These are phyloP conservation scores for Canna indica DNA, from an alignment of 176 grass and related monocot species.

Conservation along the genomic window DNA sequence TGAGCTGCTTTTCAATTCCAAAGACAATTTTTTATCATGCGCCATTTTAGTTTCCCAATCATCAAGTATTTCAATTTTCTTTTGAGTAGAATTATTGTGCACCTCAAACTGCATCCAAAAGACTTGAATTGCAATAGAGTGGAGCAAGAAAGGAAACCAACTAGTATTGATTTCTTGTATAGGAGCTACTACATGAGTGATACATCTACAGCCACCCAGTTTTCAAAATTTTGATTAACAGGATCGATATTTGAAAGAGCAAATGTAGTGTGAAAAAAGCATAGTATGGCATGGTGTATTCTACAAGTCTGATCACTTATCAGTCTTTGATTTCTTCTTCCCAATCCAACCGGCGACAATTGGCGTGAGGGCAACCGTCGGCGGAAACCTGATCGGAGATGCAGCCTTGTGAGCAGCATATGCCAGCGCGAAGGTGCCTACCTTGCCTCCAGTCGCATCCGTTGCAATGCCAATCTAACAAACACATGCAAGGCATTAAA, in stretches of 20 bases:
- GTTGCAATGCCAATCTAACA: constrained; percentile 55
- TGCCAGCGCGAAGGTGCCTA: constrained; percentile 80
- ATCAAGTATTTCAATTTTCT: no score
- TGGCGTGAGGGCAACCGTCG: constrained; percentile 84
- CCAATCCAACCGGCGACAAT: constrained; percentile 85
- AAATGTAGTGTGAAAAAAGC: no score
- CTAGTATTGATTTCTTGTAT: no score
- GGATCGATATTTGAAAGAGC: no score
- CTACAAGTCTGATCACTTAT: constrained; percentile 22
- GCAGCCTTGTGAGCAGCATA: constrained; percentile 90
- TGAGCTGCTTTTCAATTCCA: no score
- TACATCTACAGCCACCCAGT: no score
- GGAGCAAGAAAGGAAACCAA: no score
- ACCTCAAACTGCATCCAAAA: no score
- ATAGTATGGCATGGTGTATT: not conserved
- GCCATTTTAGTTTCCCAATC: no score
- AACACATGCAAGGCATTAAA: not conserved
- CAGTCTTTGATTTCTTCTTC: constrained; percentile 42
- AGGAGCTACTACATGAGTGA: no score
- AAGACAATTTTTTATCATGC: not conserved
- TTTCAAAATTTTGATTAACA: not conserved
- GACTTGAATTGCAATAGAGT: no score
- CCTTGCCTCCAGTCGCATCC: constrained; percentile 75
- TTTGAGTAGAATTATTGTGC: no score
- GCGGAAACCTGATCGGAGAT: constrained; percentile 97